Percentiles rank a stretch among this genome's conserved stretches.
These are phyloP conservation scores for Styphnolobium japonicum DNA, from an alignment of 306 rosid species.

Conservation along the genomic window DNA sequence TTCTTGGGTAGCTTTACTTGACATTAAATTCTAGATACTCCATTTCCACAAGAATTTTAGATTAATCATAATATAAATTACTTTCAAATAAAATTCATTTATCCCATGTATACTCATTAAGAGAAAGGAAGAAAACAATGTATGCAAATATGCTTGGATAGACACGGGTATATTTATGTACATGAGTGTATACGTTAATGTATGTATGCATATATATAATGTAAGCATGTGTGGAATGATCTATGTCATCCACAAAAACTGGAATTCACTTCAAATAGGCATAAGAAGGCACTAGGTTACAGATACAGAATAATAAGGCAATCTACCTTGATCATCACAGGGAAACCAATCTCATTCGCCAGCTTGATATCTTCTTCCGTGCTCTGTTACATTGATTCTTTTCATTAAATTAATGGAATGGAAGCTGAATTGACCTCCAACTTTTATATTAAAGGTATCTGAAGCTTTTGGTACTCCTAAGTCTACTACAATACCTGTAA, in stretches of 20 bases:
- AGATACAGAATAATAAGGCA: constrained; percentile 5
- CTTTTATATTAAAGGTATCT: not conserved
- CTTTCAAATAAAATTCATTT: not conserved
- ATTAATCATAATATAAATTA: not conserved
- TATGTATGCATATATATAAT: not conserved
- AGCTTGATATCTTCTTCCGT: constrained; percentile 85
- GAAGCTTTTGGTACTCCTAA: constrained; percentile 21
- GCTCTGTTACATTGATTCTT: constrained; percentile 49
- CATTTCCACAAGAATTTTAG: not conserved
- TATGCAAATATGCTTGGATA: not conserved
- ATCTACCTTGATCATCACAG: constrained; percentile 96
- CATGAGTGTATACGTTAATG: not conserved
- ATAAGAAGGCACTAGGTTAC: not conserved
- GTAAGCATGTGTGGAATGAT: not conserved
- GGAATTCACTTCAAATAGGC: constrained; percentile 18
- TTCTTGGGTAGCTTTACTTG: not conserved
- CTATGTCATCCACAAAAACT: not conserved
- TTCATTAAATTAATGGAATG: not conserved
- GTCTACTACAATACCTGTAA: constrained; percentile 62
- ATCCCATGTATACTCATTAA: not conserved
- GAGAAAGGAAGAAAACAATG: not conserved
- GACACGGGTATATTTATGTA: not conserved
- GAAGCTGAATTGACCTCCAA: constrained; percentile 17
- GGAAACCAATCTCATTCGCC: constrained; percentile 91
- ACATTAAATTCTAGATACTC: not conserved